Evolutionary conservation across 2,329 filamentous ascomycete genomes (phyloP), one percentile per base, ranked within the genome.

Genomic region (Fusarium pseudonygamai): DNA sequence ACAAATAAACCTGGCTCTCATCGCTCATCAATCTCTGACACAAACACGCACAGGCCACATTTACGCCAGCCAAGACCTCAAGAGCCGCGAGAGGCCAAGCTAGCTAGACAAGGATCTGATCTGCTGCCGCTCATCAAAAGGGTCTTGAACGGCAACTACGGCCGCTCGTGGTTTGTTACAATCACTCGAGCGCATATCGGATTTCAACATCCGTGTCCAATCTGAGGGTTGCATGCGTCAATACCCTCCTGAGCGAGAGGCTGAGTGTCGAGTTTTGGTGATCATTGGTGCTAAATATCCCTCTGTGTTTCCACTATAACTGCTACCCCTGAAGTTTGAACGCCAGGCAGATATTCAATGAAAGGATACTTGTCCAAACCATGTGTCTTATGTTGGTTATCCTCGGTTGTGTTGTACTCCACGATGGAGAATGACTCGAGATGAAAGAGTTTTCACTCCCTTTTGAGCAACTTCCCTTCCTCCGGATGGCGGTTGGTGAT

Each of bases 31-130:
- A 57, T 50, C 64, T 60, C 40, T 42, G 42, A 45, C 49, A 53
- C 43, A 52, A 65, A 57, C 55, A 59, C 50, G 49, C 45, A 67
- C 61, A 72, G 60, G 59, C 71, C 64, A 56, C 45, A 59, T 28
- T 56, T 70, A 73, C 66, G 61, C 60, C 65, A 64, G 71, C 74
- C 71, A 76, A 76, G 73, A 60, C 63, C 58, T 55, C 37, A 72
- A 76, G 75, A 76, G 75, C 75, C 69, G 73, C 72, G 64, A 71
- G 47, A 50, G 49, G 69, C 67, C 69, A 68, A 71, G 61, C 22
- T 36, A 50, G 20, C 34, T 40, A 67, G 47, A 39, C 62, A 74
- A 58, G 75, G 60, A 72, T 74, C 40, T 43, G 64, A 75, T 76
- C 73, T 74, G 49, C 69, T 64, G 59, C 69, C 64, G 57, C 58